phyloP scores from a whole-genome alignment of 2,329 filamentous ascomycete species.

The Pestalotiopsis sp. region DNA sequence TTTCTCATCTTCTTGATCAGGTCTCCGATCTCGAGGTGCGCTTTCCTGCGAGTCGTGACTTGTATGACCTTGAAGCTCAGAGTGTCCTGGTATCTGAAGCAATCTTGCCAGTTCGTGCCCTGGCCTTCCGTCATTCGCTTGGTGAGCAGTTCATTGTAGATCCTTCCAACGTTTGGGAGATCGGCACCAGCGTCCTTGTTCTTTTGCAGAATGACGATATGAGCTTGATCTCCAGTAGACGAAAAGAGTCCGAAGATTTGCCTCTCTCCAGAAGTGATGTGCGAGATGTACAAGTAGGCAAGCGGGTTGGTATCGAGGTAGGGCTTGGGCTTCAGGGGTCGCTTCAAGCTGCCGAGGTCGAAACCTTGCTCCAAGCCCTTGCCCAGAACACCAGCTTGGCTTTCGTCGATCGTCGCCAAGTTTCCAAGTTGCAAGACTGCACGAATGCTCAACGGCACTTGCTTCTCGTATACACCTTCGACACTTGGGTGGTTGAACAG shows the following conservation, averaged over 20 bases:
- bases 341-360: conserved; percentile 74
- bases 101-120: conserved; percentile 73
- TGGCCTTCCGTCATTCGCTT: conserved; percentile 65
- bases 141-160: conserved; percentile 77
- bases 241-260: conserved; percentile 96
- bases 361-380: conserved; percentile 94
- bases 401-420: conserved; percentile 89
- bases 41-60: conserved; percentile 86
- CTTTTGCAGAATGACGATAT: conserved; percentile 86
- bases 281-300: conserved; percentile 88
- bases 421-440: conserved; percentile 90
- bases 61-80: conserved; percentile 84
- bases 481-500: conserved; percentile 92
- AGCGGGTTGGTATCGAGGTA: conserved; percentile 77
- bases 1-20: conserved; percentile 86
- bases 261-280: conserved; percentile 85
- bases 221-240: conserved; percentile 73
- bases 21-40: conserved; percentile 84
- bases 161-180: conserved; percentile 84
- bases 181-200: conserved; percentile 75
- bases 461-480: conserved; percentile 95
- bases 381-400: conserved; percentile 84
- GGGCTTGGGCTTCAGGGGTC: conserved; percentile 60
- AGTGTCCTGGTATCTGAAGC: conserved; percentile 84
- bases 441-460: conserved; percentile 82